A percentile compares a stretch with the other conserved stretches of the same genome.
Evolutionary conservation across 106 monocot species (phyloP).

Genomic region (Ottelia alismoides): DNA sequence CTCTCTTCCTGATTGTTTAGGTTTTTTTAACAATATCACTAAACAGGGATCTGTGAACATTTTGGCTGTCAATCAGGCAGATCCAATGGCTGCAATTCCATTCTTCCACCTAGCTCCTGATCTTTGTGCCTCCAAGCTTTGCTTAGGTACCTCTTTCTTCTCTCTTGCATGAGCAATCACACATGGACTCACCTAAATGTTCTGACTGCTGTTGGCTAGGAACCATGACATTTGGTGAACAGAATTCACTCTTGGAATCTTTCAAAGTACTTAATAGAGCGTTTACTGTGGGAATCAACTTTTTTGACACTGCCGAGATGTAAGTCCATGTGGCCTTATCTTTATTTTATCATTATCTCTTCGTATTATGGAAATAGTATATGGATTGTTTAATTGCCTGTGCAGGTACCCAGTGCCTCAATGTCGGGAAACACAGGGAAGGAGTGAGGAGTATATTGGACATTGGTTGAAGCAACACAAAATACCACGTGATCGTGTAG

Average conservation of each 20-base stretch:
- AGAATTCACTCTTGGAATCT: constrained; percentile 45
- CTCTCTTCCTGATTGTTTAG: too few relatives aligned
- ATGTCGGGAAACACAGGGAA: constrained; percentile 50
- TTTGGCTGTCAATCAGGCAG: too few relatives aligned
- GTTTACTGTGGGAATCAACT: constrained; percentile 63
- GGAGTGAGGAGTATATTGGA: constrained; percentile 76
- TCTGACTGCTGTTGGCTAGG: constrained; percentile 16
- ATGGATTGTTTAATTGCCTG: not conserved
- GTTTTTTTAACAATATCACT: too few relatives aligned
- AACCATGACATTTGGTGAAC: constrained; percentile 93
- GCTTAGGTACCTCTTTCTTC: not conserved
- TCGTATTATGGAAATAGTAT: not conserved
- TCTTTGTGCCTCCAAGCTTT: constrained; percentile 19
- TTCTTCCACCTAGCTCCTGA: constrained; percentile 17
- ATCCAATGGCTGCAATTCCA: constrained; percentile 11
- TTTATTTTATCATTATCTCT: not conserved
- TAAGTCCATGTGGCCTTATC: too few relatives aligned
- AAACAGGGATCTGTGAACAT: too few relatives aligned
- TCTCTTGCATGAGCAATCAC: not conserved
- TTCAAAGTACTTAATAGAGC: constrained; percentile 62
- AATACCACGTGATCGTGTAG: constrained; percentile 55
- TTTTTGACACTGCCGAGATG: constrained; percentile 84
- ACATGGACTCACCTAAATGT: too few relatives aligned
- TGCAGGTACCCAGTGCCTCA: constrained; percentile 89
- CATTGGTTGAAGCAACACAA: constrained; percentile 48